Evolutionary conservation across 805 yeast species (phyloP).

Genomic region (Kodamaea kaohsiungensis): DNA sequence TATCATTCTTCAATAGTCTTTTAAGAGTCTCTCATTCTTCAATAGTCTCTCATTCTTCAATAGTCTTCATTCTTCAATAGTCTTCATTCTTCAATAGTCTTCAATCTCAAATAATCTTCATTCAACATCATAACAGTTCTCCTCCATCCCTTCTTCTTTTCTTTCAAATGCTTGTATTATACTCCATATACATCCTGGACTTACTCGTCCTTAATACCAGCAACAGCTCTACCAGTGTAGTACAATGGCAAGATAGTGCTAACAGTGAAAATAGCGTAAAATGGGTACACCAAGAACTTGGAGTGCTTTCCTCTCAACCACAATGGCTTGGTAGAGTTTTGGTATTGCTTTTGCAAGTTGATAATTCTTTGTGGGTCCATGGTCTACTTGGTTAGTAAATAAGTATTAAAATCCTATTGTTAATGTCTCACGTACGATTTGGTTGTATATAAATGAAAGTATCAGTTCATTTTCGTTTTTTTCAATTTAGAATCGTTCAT

Average conservation of each 20-base stretch:
- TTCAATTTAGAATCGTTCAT: conserved; percentile 11
- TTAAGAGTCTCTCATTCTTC: too few species aligned
- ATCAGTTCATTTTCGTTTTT: conserved; percentile 14
- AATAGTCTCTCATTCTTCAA: background rate
- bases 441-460: conserved; percentile 1
- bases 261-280: conserved; percentile 70
- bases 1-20: background rate
- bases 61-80: background rate
- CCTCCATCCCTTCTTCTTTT: background rate
- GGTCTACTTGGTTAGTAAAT: conserved; percentile 8
- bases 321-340: conserved; percentile 41
- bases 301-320: conserved; percentile 52
- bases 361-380: conserved; percentile 52
- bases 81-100: background rate
- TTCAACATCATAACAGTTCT: background rate
- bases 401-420: background rate
- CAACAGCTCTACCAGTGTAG: conserved; percentile 71
- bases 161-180: conserved; percentile 3
- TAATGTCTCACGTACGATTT: background rate
- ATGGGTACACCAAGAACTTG: conserved; percentile 73
- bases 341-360: conserved; percentile 46
- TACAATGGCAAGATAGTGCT: conserved; percentile 65
- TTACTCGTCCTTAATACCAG: conserved; percentile 58
- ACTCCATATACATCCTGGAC: background rate
- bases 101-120: background rate